phyloP scores from a whole-genome alignment of 202 grass and related monocot genomes.

The Miscanthus sacchariflorus region DNA sequence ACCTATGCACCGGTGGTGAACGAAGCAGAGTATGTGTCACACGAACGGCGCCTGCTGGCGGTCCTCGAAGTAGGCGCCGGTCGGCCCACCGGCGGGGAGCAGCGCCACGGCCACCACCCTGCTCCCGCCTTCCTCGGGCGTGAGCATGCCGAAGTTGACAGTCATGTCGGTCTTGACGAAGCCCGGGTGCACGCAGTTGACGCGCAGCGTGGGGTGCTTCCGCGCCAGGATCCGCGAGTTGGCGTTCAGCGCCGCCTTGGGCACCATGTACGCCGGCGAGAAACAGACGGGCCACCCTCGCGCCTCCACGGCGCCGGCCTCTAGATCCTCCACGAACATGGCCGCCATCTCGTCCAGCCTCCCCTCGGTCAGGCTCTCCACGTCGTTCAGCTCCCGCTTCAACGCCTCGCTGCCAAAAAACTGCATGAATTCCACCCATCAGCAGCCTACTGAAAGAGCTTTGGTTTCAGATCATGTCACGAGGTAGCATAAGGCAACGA shows the following conservation, averaged over 20 bases:
- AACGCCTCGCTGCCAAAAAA: slow-evolving; percentile 43
- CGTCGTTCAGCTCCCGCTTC: slow-evolving; percentile 32
- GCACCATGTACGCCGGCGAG: slow-evolving; percentile 41
- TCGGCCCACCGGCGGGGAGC: slow-evolving; percentile 31
- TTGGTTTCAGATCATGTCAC: background rate
- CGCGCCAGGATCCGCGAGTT: slow-evolving; percentile 55
- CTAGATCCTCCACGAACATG: slow-evolving; percentile 43
- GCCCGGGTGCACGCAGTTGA: slow-evolving; percentile 59
- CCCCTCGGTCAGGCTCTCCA: slow-evolving; percentile 43
- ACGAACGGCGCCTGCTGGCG: slow-evolving; percentile 9
- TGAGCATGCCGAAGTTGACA: slow-evolving; percentile 3
- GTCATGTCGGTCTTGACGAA: slow-evolving; percentile 58
- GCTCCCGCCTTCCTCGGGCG: slow-evolving; percentile 52
- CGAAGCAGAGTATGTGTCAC: background rate
- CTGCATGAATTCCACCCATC: slow-evolving; percentile 22
- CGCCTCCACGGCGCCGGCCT: too few relatives aligned
- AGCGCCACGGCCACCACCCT: slow-evolving; percentile 46
- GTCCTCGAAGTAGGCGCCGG: slow-evolving; percentile 45
- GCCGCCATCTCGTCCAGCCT: slow-evolving; percentile 38
- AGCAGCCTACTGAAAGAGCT: background rate
- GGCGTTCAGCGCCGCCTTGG: slow-evolving; percentile 42
- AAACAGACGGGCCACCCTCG: slow-evolving; percentile 34
- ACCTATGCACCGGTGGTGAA: too few relatives aligned
- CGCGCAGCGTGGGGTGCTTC: slow-evolving; percentile 35
- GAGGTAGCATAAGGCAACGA: background rate